Percentiles rank a stretch among this genome's conserved stretches.
Conservation (phyloP, 1,284 basidiomycete species). For the Amylostereum areolatum region DNA sequence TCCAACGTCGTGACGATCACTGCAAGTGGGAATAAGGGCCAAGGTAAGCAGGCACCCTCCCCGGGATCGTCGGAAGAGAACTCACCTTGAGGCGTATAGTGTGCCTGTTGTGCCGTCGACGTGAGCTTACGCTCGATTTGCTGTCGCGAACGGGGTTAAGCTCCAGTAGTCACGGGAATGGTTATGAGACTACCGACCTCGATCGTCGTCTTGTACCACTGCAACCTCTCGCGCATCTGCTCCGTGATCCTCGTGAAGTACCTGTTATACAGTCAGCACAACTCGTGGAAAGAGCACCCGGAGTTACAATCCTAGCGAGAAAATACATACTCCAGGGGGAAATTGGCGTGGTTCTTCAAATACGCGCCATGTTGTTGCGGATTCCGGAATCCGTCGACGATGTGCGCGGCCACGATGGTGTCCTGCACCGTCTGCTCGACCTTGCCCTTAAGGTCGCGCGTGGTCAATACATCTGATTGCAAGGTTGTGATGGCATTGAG, state of each 20-base stretch:
- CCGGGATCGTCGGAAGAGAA: slow-evolving; percentile 5
- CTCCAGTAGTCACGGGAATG: neutral
- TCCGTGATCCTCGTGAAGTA: slow-evolving; percentile 69
- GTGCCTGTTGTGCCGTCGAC: slow-evolving; percentile 53
- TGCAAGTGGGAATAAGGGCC: slow-evolving; percentile 19
- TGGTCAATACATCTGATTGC: slow-evolving; percentile 58
- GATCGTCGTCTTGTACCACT: slow-evolving; percentile 74
- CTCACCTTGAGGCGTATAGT: slow-evolving; percentile 70
- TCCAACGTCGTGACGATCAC: slow-evolving; percentile 69
- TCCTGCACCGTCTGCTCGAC: slow-evolving; percentile 74
- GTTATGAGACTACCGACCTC: slow-evolving; percentile 43
- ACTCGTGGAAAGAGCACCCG: neutral
- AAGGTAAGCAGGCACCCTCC: neutral
- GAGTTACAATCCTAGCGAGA: neutral
- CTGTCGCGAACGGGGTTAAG: slow-evolving; percentile 28
- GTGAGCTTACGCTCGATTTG: slow-evolving; percentile 79
- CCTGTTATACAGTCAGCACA: slow-evolving; percentile 28
- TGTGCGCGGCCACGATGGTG: slow-evolving; percentile 64
- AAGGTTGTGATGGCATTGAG: slow-evolving; percentile 57
- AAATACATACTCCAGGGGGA: slow-evolving; percentile 69
- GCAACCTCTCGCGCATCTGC: slow-evolving; percentile 64
- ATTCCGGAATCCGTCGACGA: slow-evolving; percentile 70
- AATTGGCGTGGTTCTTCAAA: slow-evolving; percentile 69
- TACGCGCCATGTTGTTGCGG: slow-evolving; percentile 62
- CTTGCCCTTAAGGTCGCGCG: slow-evolving; percentile 63